These are phyloP conservation scores for Hapsidospora chrysogenum DNA, from an alignment of 495 filamentous ascomycete genomes.

Conservation along the genomic window DNA sequence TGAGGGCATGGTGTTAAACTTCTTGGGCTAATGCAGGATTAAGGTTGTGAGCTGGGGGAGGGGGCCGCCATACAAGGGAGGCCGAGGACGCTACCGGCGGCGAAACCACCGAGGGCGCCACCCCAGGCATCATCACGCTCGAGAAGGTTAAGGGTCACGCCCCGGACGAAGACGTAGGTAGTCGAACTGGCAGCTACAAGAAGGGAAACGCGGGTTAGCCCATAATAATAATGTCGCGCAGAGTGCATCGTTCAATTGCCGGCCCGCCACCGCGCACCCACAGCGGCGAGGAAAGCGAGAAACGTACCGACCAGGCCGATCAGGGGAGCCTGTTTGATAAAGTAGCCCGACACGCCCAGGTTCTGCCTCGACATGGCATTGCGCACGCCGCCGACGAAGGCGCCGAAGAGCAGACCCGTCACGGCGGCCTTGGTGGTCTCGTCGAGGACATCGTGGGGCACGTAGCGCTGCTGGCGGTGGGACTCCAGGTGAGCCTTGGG, in stretches of 20 bases:
- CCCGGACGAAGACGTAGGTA: conserved; percentile 2
- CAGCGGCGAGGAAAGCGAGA: neutral
- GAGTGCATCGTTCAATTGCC: conserved; percentile 29
- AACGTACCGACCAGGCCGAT: conserved; percentile 22
- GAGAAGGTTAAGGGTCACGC: conserved; percentile 55
- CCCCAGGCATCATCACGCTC: conserved; percentile 59
- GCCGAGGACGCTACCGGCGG: conserved; percentile 52
- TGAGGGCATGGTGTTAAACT: conserved; percentile 4
- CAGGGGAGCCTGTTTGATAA: conserved; percentile 38
- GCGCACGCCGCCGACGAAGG: conserved; percentile 59
- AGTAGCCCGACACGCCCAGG: conserved; percentile 56
- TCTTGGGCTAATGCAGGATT: too few species aligned
- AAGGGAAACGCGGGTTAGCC: conserved; percentile 15
- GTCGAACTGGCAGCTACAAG: conserved; percentile 57
- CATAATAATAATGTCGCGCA: conserved; percentile 3
- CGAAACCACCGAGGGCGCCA: conserved; percentile 54
- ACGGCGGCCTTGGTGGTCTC: conserved; percentile 2
- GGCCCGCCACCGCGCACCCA: too few species aligned
- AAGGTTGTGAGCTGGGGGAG: neutral
- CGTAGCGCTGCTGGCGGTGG: neutral
- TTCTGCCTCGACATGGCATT: conserved; percentile 72
- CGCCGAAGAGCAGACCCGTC: conserved; percentile 22
- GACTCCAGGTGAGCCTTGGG: neutral
- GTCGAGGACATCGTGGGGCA: conserved; percentile 3
- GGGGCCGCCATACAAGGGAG: conserved; percentile 11